Evolutionary conservation across 768 basidiomycete genomes (phyloP).

Genomic region (Rhizopogon vinicolor): DNA sequence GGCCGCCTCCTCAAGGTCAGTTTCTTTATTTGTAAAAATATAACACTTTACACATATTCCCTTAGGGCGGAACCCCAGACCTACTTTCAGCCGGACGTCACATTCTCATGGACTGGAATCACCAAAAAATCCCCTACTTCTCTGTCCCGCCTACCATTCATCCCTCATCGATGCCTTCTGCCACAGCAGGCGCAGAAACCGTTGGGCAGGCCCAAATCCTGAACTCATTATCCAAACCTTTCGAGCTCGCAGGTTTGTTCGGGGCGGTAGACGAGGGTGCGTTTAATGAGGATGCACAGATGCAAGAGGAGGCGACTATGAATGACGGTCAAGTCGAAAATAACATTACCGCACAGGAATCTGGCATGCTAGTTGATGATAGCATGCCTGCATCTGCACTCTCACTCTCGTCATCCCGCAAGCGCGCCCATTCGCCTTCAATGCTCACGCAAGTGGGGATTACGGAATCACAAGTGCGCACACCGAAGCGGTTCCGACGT

Average conservation of each 20-base stretch:
- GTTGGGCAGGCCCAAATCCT: slow-evolving; percentile 83
- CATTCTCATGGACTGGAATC: slow-evolving; percentile 90
- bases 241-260: slow-evolving; percentile 78
- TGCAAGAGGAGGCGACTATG: slow-evolving; percentile 38
- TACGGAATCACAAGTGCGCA: slow-evolving; percentile 32
- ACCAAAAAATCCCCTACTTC: slow-evolving; percentile 91
- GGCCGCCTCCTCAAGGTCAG: slow-evolving; percentile 81
- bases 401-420: slow-evolving; percentile 12
- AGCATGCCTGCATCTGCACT: slow-evolving; percentile 29
- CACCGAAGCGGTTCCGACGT: slow-evolving; percentile 58
- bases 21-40: background rate
- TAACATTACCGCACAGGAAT: slow-evolving; percentile 32
- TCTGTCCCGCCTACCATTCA: slow-evolving; percentile 76
- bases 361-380: slow-evolving; percentile 36
- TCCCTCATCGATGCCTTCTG: slow-evolving; percentile 65
- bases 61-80: slow-evolving; percentile 88
- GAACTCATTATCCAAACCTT: slow-evolving; percentile 65
- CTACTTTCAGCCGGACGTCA: slow-evolving; percentile 76
- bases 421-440: slow-evolving; percentile 18
- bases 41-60: background rate
- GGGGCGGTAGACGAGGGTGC: slow-evolving; percentile 79
- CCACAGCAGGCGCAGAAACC: slow-evolving; percentile 70
- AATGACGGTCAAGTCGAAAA: slow-evolving; percentile 35
- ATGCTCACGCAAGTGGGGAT: slow-evolving; percentile 28
- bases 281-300: slow-evolving; percentile 43